Evolutionary conservation across 179 eudicot genomes (phyloP), one percentile per base, ranked within the genome.

Genomic region (Drosera spatulata): DNA sequence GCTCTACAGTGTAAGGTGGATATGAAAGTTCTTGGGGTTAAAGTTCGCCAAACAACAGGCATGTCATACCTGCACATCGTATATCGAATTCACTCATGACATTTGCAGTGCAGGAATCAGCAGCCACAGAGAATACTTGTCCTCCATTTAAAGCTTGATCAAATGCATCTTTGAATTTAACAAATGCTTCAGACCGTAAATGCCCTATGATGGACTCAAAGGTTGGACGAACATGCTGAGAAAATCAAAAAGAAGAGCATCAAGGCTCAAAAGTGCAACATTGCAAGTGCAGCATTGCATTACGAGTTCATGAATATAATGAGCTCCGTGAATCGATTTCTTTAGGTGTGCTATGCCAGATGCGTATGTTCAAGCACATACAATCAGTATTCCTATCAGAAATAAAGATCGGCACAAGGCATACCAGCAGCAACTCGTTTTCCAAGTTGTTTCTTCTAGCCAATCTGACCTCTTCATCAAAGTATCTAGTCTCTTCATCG

Each of bases 391-490:
- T 22, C 33, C 33, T 22, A 1, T 22, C 33, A 22, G 0, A 22
- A 22, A 22, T 22, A 22, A 22, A 22, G 33, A 22, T 22, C 33
- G 33, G 33, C 33, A 22, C 33, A 22, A 22, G 33, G 33, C 33
- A 22, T 22, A 22, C 99, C 74, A 89, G 99, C 73, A 89, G 69
- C 73, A 93, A 73, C 75, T 80, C 89, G 49, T 86, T 95, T 83
- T 89, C 94, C 77, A 93, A 74, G 66, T 81, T 88, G 76, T 81
- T 84, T 65, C 91, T 79, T 79, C 89, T 93, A 44, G 85, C 66
- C 61, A 86, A 73, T 74, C 95, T 79, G 56, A 93, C 99, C 73
- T 95, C 82, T 71, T 86, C 99, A 37, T 93, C 99, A 65, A 93
- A 93, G 68, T 70, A 93, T 61, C 75, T 74, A 61, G 87, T 95